phyloP scores from a whole-genome alignment of 2,329 filamentous ascomycete genomes.

The Diaporthe sp. region DNA sequence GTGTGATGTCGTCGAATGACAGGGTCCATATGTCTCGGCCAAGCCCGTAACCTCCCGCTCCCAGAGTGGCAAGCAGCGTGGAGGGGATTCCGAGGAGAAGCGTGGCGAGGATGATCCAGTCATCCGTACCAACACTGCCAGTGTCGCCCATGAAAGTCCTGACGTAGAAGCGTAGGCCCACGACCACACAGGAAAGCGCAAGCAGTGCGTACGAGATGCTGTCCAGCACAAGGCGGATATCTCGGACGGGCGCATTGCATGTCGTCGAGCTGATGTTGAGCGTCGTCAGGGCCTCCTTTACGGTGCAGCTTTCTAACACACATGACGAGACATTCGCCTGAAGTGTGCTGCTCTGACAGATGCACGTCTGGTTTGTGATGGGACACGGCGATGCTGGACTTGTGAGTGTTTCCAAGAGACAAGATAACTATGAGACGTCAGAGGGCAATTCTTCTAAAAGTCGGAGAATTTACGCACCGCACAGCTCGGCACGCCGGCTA shows the following conservation, averaged over 20 bases:
- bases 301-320: constrained; percentile 17
- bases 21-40: constrained; percentile 44
- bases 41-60: constrained; percentile 36
- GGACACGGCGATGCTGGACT: constrained; percentile 15
- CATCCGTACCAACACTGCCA: constrained; percentile 34
- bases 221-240: not conserved
- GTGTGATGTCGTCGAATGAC: constrained; percentile 40
- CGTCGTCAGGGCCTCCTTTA: constrained; percentile 25
- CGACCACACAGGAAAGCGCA: constrained; percentile 20
- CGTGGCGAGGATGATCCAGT: constrained; percentile 35
- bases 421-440: not conserved
- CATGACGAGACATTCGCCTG: constrained; percentile 7
- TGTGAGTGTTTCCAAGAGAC: constrained; percentile 7
- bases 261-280: constrained; percentile 2
- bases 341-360: constrained; percentile 15
- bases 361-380: constrained; percentile 29
- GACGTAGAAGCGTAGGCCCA: constrained; percentile 32
- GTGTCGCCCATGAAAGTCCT: constrained; percentile 27
- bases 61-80: constrained; percentile 32
- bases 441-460: not conserved
- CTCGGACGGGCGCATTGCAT: constrained; percentile 1
- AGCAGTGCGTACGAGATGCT: constrained; percentile 11
- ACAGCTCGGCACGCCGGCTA: constrained; percentile 8
- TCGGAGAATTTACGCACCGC: not conserved
- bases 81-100: constrained; percentile 35